Evolutionary conservation across 768 basidiomycete genomes (phyloP), one percentile per base, ranked within the genome.

Genomic region (Tephrocybe sp.): DNA sequence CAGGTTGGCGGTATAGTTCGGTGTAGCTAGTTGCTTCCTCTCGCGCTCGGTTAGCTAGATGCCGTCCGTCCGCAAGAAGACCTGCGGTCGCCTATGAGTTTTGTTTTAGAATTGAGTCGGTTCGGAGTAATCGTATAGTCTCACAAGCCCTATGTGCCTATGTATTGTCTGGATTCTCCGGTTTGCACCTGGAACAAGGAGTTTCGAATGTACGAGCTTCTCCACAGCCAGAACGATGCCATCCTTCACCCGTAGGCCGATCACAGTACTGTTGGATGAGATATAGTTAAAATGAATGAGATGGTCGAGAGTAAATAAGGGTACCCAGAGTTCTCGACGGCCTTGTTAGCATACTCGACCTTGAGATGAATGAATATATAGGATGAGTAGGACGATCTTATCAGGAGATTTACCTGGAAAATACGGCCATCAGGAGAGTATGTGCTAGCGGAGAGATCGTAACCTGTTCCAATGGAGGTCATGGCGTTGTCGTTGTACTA

Each of bases 401-500:
- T 18, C 19, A 39, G 12, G 3, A 4, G 24, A 46, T 50, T 44
- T 24, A 92, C 94, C 82, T 99, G 97, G 65, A 99, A 99, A 65
- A 99, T 94, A 57, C 97, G 85, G 23, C 97, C 97, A 72, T 99
- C 95, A 54, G 95, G 95, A 19, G 91, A 93, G 74, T 93, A 94
- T 41, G 91, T 94, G 63, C 86, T 90, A 42, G 91, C 87, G 49
- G 91, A 93, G 52, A 94, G 85, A 78, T 97, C 97, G 76, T 97
- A 98, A 50, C 97, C 97, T 62, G 97, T 98, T 54, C 97, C 95
- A 65, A 98, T 98, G 38, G 95, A 97, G 52, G 94, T 95, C 95
- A 98, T 97, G 58, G 64, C 67, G 50, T 47, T 45, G 45, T 46
- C 30, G 50, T 40, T 7, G 50, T 45, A 22, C 50, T 52, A 56